Evolutionary conservation across 306 rosid species (phyloP).

Genomic region (Prunus mongolica): DNA sequence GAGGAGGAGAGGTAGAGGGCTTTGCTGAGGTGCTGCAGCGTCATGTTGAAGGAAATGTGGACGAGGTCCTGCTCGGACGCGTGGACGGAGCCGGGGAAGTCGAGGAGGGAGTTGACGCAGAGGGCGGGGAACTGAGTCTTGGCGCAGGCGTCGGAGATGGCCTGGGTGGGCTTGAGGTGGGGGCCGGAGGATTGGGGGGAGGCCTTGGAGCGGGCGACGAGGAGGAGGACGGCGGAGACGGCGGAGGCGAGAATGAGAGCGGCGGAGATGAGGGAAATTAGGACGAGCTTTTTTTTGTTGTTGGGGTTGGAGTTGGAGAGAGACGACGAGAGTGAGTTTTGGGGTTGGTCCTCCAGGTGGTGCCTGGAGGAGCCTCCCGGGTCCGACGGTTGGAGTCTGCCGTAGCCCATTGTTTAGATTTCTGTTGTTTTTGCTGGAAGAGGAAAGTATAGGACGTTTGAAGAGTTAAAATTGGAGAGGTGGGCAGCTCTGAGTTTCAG

Average conservation of each 20-base stretch:
- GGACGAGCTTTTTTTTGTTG: conserved; percentile 29
- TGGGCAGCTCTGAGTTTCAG: not conserved
- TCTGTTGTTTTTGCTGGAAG: not conserved
- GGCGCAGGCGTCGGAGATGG: conserved; percentile 71
- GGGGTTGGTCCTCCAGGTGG: not conserved
- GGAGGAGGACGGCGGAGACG: conserved; percentile 40
- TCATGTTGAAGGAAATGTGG: conserved; percentile 85
- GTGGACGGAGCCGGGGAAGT: conserved; percentile 56
- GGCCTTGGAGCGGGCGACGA: conserved; percentile 12
- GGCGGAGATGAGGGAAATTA: conserved; percentile 42
- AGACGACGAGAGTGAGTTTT: not conserved
- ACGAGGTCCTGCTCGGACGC: conserved; percentile 76
- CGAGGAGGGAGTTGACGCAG: conserved; percentile 59
- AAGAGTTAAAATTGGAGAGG: not conserved
- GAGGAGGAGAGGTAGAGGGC: conserved; percentile 59
- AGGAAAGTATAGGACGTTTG: not conserved
- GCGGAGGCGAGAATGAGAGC: conserved; percentile 53
- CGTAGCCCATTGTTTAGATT: conserved; percentile 47
- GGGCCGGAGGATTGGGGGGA: not conserved
- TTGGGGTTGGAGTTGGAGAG: not conserved
- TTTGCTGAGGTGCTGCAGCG: conserved; percentile 56
- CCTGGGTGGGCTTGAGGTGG: conserved; percentile 52
- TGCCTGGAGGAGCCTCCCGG: conserved; percentile 16
- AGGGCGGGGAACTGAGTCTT: conserved; percentile 55
- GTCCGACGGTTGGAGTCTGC: conserved; percentile 36